Conservation (phyloP, 1,139 yeast species). For the Kluyveromyces sp. region DNA sequence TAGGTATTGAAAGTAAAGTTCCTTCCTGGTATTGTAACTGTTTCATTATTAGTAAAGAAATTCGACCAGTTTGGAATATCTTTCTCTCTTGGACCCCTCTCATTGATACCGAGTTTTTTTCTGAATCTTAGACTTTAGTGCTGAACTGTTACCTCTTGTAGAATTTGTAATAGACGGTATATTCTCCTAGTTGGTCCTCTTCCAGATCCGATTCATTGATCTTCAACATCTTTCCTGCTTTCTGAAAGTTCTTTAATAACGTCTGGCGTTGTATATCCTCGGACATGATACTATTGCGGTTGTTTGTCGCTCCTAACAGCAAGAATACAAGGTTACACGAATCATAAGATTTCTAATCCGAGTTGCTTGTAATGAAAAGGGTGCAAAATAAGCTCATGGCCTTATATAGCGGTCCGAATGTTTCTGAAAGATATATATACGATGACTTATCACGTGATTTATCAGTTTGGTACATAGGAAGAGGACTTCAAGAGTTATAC, state of each 20-base stretch:
- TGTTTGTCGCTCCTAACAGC: background rate
- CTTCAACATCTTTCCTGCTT: constrained; percentile 3
- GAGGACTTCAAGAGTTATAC: too few species aligned
- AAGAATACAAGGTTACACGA: too few species aligned
- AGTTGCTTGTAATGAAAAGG: background rate
- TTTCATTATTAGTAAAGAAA: constrained; percentile 34
- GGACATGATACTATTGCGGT: constrained; percentile 1
- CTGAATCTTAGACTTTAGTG: background rate
- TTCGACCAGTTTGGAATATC: constrained; percentile 33
- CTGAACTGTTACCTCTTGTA: too few species aligned
- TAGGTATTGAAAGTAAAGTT: constrained; percentile 46
- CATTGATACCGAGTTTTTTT: background rate
- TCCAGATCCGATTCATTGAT: background rate
- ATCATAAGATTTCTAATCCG: background rate
- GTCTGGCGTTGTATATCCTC: background rate
- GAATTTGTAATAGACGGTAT: constrained; percentile 1
- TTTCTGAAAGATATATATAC: too few species aligned
- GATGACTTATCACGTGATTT: too few species aligned
- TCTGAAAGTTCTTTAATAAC: constrained; percentile 1
- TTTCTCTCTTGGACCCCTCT: background rate
- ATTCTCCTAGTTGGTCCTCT: background rate
- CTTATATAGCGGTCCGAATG: background rate
- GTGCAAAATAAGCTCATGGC: background rate
- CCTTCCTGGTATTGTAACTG: constrained; percentile 21
- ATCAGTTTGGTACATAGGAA: too few species aligned